Evolutionary conservation across 306 rosid genomes (phyloP).

Genomic region (Glycine latifolia): DNA sequence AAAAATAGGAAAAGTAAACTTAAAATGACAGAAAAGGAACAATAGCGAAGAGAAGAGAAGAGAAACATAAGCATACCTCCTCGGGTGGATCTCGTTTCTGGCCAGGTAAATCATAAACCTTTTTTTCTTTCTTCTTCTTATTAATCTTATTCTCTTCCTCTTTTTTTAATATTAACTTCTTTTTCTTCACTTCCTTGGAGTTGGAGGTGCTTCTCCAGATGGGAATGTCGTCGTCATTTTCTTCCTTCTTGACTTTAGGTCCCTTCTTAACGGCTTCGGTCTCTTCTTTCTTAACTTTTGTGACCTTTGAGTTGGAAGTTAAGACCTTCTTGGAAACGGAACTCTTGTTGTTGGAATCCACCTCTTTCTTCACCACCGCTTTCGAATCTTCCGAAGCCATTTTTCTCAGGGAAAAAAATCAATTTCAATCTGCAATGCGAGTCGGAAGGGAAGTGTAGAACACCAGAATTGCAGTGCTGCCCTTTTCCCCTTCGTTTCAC

Average conservation of each 20-base stretch:
- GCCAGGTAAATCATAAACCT: constrained; percentile 86
- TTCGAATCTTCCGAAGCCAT: constrained; percentile 71
- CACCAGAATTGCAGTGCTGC: background rate
- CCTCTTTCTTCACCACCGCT: constrained; percentile 47
- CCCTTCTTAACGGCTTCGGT: constrained; percentile 34
- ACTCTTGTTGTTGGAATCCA: constrained; percentile 46
- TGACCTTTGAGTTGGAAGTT: constrained; percentile 45
- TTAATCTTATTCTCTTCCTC: constrained; percentile 38
- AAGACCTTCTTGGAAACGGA: constrained; percentile 37
- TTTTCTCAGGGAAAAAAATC: constrained; percentile 42
- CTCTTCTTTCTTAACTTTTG: constrained; percentile 64
- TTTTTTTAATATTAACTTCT: constrained; percentile 24
- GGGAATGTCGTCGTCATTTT: constrained; percentile 47
- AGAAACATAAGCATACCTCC: constrained; percentile 54
- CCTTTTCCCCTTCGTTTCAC: background rate
- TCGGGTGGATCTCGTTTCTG: constrained; percentile 91
- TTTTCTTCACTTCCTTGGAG: background rate
- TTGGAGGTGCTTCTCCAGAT: background rate
- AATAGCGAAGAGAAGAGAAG: background rate
- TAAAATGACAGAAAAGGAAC: background rate
- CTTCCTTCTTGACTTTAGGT: constrained; percentile 55
- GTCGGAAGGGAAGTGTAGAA: background rate
- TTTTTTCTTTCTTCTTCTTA: constrained; percentile 58
- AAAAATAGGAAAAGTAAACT: constrained; percentile 20
- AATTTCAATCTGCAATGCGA: constrained; percentile 18